Evolutionary conservation across 2,329 filamentous ascomycete species (phyloP).

Genomic region (Colletotrichum sublineola): DNA sequence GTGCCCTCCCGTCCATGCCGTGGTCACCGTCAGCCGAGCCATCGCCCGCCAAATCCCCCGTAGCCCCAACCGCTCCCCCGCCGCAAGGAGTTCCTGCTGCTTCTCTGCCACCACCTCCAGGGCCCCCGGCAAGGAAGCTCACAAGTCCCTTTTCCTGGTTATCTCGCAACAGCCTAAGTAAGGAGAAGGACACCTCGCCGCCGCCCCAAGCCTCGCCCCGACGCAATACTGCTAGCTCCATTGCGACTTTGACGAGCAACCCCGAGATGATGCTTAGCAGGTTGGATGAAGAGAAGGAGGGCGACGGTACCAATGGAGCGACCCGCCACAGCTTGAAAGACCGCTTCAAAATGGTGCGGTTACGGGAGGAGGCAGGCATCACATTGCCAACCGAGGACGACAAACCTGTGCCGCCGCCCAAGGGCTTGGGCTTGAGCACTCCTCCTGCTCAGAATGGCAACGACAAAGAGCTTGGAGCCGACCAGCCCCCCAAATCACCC

Average conservation of each 20-base stretch:
- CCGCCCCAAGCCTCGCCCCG: constrained; percentile 61
- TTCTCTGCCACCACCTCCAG: constrained; percentile 51
- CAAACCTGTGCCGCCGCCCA: constrained; percentile 48
- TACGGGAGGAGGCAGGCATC: constrained; percentile 79
- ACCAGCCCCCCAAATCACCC: constrained; percentile 49
- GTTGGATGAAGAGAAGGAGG: constrained; percentile 78
- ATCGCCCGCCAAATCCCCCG: constrained; percentile 61
- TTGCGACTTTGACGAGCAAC: constrained; percentile 83
- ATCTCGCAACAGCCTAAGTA: constrained; percentile 74
- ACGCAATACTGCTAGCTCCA: constrained; percentile 84
- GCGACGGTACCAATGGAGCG: constrained; percentile 55
- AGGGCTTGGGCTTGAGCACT: constrained; percentile 45
- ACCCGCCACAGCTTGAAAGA: constrained; percentile 78
- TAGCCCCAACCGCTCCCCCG: constrained; percentile 51
- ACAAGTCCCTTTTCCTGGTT: constrained; percentile 92
- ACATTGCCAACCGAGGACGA: constrained; percentile 67
- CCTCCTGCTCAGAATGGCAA: constrained; percentile 45
- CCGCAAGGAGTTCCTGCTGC: constrained; percentile 48
- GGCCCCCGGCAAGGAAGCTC: constrained; percentile 74
- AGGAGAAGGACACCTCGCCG: constrained; percentile 68
- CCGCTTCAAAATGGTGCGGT: constrained; percentile 81
- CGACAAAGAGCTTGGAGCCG: constrained; percentile 35
- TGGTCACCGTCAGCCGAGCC: constrained; percentile 74
- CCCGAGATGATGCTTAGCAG: constrained; percentile 83
- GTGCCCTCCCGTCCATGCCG: constrained; percentile 78